Evolutionary conservation across 768 basidiomycete genomes (phyloP).

Genomic region (Rhizopogon vesiculosus): DNA sequence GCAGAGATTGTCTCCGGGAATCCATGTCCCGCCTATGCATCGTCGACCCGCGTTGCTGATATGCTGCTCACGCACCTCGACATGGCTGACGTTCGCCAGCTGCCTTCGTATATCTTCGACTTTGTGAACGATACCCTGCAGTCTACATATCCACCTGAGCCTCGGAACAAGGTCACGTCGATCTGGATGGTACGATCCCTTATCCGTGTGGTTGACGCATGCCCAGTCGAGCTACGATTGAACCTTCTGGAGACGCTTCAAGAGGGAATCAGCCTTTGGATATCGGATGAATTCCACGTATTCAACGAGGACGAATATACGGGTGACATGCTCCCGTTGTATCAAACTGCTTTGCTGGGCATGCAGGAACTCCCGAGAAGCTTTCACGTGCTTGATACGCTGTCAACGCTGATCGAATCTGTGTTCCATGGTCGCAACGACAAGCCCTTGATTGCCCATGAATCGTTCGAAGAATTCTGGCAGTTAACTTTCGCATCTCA

Average conservation of each 20-base stretch:
- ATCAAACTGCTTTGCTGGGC: constrained; percentile 51
- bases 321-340: constrained; percentile 59
- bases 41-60: constrained; percentile 56
- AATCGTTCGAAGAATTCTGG: constrained; percentile 66
- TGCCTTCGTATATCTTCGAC: constrained; percentile 52
- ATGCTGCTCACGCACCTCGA: constrained; percentile 53
- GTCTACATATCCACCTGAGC: constrained; percentile 63
- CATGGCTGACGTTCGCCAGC: constrained; percentile 42
- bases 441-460: constrained; percentile 38
- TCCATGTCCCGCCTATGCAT: constrained; percentile 32
- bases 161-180: constrained; percentile 45
- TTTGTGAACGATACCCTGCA: constrained; percentile 57
- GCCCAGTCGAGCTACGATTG: constrained; percentile 43
- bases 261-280: constrained; percentile 57
- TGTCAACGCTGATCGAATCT: constrained; percentile 52
- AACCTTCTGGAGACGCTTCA: constrained; percentile 44
- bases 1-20: constrained; percentile 41
- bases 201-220: constrained; percentile 47
- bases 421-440: constrained; percentile 49
- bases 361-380: constrained; percentile 43
- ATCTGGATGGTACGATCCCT: constrained; percentile 63
- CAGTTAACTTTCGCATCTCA: constrained; percentile 36
- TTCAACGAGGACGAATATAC: constrained; percentile 52
- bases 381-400: constrained; percentile 35
- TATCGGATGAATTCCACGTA: constrained; percentile 51